A percentile compares a stretch with the other conserved stretches of the same genome.
phyloP scores from a whole-genome alignment of 1,139 yeast genomes.

The Geotrichum carabidarum region DNA sequence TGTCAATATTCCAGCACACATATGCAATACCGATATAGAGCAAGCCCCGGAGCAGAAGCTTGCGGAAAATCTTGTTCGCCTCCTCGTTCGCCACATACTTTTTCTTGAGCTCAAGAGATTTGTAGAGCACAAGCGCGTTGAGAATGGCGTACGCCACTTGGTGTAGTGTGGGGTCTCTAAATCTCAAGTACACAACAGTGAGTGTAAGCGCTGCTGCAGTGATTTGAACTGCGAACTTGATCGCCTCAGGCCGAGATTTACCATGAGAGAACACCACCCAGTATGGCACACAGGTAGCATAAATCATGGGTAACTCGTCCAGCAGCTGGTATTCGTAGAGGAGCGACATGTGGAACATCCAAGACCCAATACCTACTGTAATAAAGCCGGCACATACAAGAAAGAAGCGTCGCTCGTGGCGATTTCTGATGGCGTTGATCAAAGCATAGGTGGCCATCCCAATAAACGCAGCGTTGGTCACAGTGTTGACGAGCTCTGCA shows the following conservation, averaged over 20 bases:
- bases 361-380: constrained; percentile 85
- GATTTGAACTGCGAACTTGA: constrained; percentile 33
- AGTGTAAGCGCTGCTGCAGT: constrained; percentile 47
- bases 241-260: constrained; percentile 40
- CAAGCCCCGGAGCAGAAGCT: constrained; percentile 56
- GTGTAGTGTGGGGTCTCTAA: constrained; percentile 80
- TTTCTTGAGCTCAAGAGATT: constrained; percentile 50
- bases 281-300: constrained; percentile 92
- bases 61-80: constrained; percentile 48
- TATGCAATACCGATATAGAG: constrained; percentile 68
- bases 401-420: constrained; percentile 64
- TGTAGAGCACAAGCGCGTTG: constrained; percentile 55
- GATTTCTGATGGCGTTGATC: constrained; percentile 53
- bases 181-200: constrained; percentile 61
- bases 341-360: constrained; percentile 95
- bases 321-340: constrained; percentile 80
- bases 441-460: constrained; percentile 66
- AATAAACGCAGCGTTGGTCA: constrained; percentile 67
- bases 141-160: constrained; percentile 70
- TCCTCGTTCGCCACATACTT: constrained; percentile 47
- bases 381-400: constrained; percentile 73
- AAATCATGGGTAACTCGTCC: constrained; percentile 96
- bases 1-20: constrained; percentile 79
- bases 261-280: constrained; percentile 81
- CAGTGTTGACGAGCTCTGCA: constrained; percentile 80